Evolutionary conservation across 495 filamentous ascomycete genomes (phyloP), one percentile per base, ranked within the genome.

Genomic region (Podospora anserina): DNA sequence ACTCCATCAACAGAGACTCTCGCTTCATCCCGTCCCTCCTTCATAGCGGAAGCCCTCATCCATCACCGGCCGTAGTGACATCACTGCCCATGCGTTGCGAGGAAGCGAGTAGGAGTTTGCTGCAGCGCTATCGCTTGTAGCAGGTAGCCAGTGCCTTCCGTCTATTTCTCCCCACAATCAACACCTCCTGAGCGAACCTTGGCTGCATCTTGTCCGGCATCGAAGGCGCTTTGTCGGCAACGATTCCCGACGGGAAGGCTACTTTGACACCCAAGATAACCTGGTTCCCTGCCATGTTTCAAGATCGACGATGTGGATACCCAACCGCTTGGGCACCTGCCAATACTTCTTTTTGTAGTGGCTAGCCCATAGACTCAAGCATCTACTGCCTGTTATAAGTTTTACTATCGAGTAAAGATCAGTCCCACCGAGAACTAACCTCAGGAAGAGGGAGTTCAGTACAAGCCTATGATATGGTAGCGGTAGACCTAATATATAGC

Each of bases 241-340:
- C 15, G 39, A 49, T 49, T 49, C 39, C 39, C 39, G 39, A 49
- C 39, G 39, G 39, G 39, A 49, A 49, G 39, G 15, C 39, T 49
- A 13, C 39, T 6, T 0, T 58, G n/a, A 58, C 6, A 20, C 1
- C 56, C 23, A 58, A 49, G 39, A 49, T 49, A 49, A 49, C 39
- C 39, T 11, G 9, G 39, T 49, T 49, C 39, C 39, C 39, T 16
- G 39, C 39, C 56, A 58, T 20, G 56, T 58, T 58, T 58, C 56
- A 58, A 58, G 56, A 58, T 58, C 56, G 56, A 26, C 56, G 23
- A 58, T 27, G n/a, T 20, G 56, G 56, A 27, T 58, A 20, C 23
- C 23, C 56, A 5, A 58, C 19, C 16, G 19, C 6, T 27, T 58
- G 19, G 2, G 56, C 23, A 5, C 18, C 56, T 13, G 54, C 16